A percentile compares a stretch with the other conserved stretches of the same genome.
Conservation (phyloP, 1,284 basidiomycete species). For the Sanguinoderma infundibulare region DNA sequence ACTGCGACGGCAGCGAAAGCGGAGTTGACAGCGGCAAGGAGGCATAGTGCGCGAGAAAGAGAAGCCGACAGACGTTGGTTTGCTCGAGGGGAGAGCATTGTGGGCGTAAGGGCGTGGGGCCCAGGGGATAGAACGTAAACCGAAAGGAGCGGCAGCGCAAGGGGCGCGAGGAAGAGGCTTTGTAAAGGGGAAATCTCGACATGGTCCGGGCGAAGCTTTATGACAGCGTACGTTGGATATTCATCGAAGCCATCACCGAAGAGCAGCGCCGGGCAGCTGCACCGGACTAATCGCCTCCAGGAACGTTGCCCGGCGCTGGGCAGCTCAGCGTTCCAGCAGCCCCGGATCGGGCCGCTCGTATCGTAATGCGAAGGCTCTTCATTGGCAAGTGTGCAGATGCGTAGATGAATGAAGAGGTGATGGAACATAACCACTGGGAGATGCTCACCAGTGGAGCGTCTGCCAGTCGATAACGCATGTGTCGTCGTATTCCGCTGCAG, state of each 20-base stretch:
- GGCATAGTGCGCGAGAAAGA: neutral
- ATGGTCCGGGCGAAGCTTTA: neutral
- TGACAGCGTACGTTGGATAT: slow-evolving; percentile 1
- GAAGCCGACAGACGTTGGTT: neutral
- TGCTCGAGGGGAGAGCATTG: neutral
- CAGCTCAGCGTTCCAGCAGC: neutral
- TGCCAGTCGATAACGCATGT: too few species aligned
- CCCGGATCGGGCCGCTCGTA: neutral
- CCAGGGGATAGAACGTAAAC: neutral
- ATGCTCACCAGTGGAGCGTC: too few species aligned
- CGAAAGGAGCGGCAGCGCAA: slow-evolving; percentile 11
- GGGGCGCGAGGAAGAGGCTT: neutral
- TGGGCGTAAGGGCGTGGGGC: neutral
- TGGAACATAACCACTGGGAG: too few species aligned
- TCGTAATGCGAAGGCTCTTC: too few species aligned
- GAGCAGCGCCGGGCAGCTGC: slow-evolving; percentile 1
- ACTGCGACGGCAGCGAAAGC: slow-evolving; percentile 26
- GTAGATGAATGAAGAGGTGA: neutral
- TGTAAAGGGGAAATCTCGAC: neutral
- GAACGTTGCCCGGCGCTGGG: neutral
- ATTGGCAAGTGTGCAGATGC: too few species aligned
- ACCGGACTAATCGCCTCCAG: neutral
- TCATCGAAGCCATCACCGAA: neutral
- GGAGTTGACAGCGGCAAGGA: slow-evolving; percentile 4
- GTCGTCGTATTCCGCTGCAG: too few species aligned